Conservation (phyloP, 768 basidiomycete genomes). For the Inosperma sp. region DNA sequence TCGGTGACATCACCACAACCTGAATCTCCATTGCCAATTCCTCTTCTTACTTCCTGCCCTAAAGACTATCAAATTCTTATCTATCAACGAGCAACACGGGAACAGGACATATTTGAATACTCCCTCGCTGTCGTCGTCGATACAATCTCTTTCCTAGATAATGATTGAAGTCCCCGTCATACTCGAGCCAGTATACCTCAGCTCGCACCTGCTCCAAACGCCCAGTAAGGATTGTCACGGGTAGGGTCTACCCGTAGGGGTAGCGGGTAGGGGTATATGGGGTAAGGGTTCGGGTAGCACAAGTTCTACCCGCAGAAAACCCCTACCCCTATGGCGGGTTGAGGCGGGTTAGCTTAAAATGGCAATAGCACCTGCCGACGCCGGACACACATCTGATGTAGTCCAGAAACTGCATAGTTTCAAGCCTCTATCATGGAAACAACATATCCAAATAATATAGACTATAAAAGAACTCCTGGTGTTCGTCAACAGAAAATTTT, state of each 20-base stretch:
- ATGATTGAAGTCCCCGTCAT: too few species aligned
- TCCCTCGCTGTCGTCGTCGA: too few species aligned
- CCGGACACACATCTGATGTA: background rate
- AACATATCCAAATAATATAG: background rate
- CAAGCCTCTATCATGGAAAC: background rate
- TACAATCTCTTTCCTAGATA: too few species aligned
- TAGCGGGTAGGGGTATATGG: background rate
- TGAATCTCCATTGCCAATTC: too few species aligned
- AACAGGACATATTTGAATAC: too few species aligned
- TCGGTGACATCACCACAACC: too few species aligned
- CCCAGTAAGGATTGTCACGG: slow-evolving; percentile 1
- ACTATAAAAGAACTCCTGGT: background rate
- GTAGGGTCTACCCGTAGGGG: background rate
- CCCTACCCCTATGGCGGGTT: background rate
- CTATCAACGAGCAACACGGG: too few species aligned
- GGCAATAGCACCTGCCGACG: background rate
- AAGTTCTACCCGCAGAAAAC: background rate
- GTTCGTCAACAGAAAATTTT: background rate
- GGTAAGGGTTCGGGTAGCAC: background rate
- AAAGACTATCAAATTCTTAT: too few species aligned
- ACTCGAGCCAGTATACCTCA: too few species aligned
- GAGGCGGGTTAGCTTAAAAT: background rate
- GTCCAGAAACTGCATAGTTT: background rate
- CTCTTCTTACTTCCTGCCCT: too few species aligned
- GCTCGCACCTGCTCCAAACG: too few species aligned